Conservation (phyloP, 495 filamentous ascomycete species). For the Talaromyces liani region DNA sequence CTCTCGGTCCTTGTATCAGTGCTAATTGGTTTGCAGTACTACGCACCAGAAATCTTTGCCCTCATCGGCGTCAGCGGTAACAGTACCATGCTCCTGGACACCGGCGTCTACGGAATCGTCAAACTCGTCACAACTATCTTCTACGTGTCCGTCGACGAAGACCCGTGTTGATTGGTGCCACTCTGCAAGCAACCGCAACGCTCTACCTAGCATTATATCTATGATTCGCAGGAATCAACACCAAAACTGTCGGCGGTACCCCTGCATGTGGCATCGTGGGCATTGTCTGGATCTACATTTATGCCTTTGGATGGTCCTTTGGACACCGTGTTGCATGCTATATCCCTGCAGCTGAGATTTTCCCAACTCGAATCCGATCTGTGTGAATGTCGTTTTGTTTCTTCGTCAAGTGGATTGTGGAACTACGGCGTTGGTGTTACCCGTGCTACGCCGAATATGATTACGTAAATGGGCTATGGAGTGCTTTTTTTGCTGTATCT, state of each 20-base stretch:
- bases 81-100: constrained; percentile 28
- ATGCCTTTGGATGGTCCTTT: background rate
- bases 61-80: constrained; percentile 27
- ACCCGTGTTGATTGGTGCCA: constrained; percentile 33
- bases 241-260: background rate
- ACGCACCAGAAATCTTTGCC: constrained; percentile 35
- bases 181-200: background rate
- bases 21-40: constrained; percentile 15
- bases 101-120: constrained; percentile 36
- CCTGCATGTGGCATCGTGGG: background rate
- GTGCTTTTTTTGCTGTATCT: background rate
- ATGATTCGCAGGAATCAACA: background rate
- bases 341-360: background rate
- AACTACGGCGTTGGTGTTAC: background rate
- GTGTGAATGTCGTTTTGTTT: background rate
- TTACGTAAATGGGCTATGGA: background rate
- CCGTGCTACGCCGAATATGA: background rate
- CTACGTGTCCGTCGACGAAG: constrained; percentile 40
- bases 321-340: background rate
- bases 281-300: background rate
- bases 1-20: background rate
- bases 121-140: constrained; percentile 50
- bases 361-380: background rate
- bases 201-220: background rate
- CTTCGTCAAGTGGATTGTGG: background rate